A percentile compares a stretch with the other conserved stretches of the same genome.
phyloP scores from a whole-genome alignment of 2,329 filamentous ascomycete genomes.

The Hypoxylon sp. region DNA sequence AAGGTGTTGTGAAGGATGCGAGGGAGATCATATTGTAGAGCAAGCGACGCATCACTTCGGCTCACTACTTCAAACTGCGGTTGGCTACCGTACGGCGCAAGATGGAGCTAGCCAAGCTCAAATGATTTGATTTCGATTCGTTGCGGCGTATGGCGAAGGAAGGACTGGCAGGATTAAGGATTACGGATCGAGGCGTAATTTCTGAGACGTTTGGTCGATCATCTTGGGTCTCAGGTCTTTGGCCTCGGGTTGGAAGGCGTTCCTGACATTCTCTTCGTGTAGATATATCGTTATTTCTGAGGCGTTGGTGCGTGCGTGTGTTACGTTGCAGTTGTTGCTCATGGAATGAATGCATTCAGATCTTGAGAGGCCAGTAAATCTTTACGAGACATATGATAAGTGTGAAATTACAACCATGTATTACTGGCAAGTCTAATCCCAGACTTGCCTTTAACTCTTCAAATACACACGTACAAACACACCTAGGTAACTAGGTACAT shows the following conservation, averaged over 20 bases:
- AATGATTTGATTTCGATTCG: background rate
- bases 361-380: too few relatives aligned
- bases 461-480: too few relatives aligned
- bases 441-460: too few relatives aligned
- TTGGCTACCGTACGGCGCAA: background rate
- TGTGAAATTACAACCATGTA: too few relatives aligned
- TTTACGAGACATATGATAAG: too few relatives aligned
- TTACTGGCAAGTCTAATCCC: too few relatives aligned
- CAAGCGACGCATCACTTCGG: background rate
- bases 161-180: background rate
- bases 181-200: background rate
- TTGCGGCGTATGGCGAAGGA: constrained; percentile 1
- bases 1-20: constrained; percentile 83
- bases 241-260: background rate
- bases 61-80: background rate
- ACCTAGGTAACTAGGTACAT: too few relatives aligned
- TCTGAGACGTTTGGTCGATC: background rate
- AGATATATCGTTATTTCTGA: background rate
- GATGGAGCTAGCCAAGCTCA: background rate
- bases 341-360: too few relatives aligned
- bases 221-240: background rate
- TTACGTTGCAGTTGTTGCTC: background rate
- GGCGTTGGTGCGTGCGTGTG: background rate
- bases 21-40: constrained; percentile 74
- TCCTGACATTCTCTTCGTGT: background rate